Evolutionary conservation across 2,329 filamentous ascomycete species (phyloP).

Genomic region (Sporothrix protearum): DNA sequence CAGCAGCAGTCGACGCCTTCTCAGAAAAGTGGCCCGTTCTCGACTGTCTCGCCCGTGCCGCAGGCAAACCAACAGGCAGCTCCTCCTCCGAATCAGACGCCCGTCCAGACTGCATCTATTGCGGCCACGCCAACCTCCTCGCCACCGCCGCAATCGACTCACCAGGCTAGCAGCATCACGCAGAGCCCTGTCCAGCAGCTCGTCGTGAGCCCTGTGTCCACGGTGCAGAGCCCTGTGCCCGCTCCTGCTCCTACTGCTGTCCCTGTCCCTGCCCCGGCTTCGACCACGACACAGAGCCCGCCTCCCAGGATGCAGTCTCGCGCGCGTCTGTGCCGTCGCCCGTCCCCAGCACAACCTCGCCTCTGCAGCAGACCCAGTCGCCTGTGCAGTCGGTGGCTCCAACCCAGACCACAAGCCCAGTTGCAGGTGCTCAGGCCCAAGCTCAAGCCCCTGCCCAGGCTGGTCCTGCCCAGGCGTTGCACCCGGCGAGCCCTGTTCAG

Average conservation of each 20-base stretch:
- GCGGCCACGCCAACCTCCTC: not conserved
- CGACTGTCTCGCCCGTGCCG: not conserved
- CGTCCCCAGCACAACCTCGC: not conserved
- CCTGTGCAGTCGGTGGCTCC: not conserved
- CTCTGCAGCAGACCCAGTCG: not conserved
- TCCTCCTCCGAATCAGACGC: not conserved
- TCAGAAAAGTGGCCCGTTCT: not conserved
- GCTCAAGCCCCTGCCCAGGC: too few species aligned
- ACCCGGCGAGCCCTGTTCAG: not conserved
- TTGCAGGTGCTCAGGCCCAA: not conserved
- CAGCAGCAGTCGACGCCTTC: not conserved
- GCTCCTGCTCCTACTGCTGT: not conserved
- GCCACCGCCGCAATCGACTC: not conserved
- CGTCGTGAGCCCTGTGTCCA: not conserved
- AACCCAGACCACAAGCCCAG: not conserved
- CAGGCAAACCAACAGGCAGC: not conserved
- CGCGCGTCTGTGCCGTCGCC: not conserved
- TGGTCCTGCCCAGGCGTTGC: not conserved
- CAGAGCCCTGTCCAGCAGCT: not conserved
- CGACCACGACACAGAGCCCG: not conserved
- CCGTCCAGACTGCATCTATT: not conserved
- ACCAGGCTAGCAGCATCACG: conserved; percentile 1
- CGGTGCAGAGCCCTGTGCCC: not conserved
- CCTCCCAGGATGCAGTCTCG: not conserved
- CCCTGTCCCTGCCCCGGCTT: not conserved